These are phyloP conservation scores for Suhomyces xylopsoci DNA, from an alignment of 805 yeast species.

Conservation along the genomic window DNA sequence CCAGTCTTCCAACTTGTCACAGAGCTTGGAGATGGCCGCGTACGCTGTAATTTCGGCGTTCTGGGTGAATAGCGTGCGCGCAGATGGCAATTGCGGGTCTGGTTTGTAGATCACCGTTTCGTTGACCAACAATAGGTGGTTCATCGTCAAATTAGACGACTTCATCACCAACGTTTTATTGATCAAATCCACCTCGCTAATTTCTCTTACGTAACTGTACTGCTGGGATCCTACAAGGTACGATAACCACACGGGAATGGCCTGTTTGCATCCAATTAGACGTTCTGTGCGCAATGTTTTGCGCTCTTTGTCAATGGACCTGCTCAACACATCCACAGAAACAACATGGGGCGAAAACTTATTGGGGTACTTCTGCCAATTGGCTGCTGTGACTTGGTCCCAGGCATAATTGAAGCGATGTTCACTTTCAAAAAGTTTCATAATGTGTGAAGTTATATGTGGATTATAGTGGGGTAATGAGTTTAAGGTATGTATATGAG, in stretches of 20 bases:
- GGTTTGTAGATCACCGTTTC: slow-evolving; percentile 87
- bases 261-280: slow-evolving; percentile 82
- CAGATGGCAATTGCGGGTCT: slow-evolving; percentile 48
- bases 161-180: slow-evolving; percentile 68
- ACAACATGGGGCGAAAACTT: slow-evolving; percentile 88
- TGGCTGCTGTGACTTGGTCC: slow-evolving; percentile 94
- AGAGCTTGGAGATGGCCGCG: slow-evolving; percentile 63
- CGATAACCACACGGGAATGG: slow-evolving; percentile 79
- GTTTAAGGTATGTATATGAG: not conserved
- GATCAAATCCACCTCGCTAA: slow-evolving; percentile 75
- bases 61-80: slow-evolving; percentile 67
- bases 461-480: no score
- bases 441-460: slow-evolving; percentile 19
- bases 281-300: slow-evolving; percentile 69
- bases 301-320: slow-evolving; percentile 58
- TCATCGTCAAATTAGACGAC: slow-evolving; percentile 84
- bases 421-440: slow-evolving; percentile 75
- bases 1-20: slow-evolving; percentile 90
- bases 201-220: slow-evolving; percentile 80
- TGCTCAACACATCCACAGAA: slow-evolving; percentile 81
- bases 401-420: slow-evolving; percentile 81
- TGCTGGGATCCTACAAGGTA: slow-evolving; percentile 69
- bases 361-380: slow-evolving; percentile 97
- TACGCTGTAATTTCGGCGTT: slow-evolving; percentile 87
- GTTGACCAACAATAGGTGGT: slow-evolving; percentile 68